phyloP scores from a whole-genome alignment of 1,284 basidiomycete species.

The Sporisorium graminicola region DNA sequence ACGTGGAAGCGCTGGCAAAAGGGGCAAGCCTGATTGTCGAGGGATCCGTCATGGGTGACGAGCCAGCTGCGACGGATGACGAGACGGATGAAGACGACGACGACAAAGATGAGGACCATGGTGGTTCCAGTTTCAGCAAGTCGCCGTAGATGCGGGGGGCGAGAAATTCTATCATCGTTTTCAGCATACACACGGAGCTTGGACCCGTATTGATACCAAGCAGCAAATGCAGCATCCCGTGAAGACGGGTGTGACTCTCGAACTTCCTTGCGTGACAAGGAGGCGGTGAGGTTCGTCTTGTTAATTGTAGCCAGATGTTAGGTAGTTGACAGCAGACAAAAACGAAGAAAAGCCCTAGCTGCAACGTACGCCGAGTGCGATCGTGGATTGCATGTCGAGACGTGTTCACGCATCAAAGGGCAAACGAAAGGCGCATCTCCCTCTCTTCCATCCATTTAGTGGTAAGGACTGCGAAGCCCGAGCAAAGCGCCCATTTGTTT shows the following conservation, averaged over 20 bases:
- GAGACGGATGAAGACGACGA: conserved; percentile 44
- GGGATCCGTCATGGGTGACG: conserved; percentile 26
- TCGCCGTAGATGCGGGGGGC: neutral
- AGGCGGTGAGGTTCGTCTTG: neutral
- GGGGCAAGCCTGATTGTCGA: conserved; percentile 63
- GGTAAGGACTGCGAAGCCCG: too few species aligned
- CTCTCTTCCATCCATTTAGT: too few species aligned
- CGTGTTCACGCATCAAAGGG: neutral
- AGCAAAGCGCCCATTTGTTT: neutral
- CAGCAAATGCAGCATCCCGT: neutral
- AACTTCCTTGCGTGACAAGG: neutral
- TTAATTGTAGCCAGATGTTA: neutral
- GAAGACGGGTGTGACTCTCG: neutral
- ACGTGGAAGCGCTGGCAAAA: conserved; percentile 48
- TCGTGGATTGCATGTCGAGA: too few species aligned
- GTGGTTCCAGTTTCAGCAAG: neutral
- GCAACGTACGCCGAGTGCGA: neutral
- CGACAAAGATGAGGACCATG: neutral
- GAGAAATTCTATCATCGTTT: too few species aligned
- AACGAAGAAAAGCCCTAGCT: neutral
- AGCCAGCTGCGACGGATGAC: conserved; percentile 19
- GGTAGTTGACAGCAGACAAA: neutral
- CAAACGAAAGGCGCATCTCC: too few species aligned
- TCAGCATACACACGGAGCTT: too few species aligned
- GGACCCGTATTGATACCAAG: too few species aligned